Evolutionary conservation across 768 basidiomycete species (phyloP), one percentile per base, ranked within the genome.

Genomic region (Russula emetica): DNA sequence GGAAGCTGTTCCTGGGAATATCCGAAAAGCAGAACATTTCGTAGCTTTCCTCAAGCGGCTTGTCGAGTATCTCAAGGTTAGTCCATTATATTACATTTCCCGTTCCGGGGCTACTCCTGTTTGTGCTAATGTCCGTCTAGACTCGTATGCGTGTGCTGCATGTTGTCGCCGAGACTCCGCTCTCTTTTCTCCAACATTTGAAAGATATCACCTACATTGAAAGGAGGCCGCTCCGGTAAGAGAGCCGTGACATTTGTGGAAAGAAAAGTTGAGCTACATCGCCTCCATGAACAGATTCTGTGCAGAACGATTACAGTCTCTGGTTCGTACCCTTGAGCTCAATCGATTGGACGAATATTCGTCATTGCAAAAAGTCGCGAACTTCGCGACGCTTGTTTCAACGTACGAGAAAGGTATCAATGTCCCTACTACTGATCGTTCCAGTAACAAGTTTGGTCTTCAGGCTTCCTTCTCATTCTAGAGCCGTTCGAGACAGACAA

Each of bases 141-240:
- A 98, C 96, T 20, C 84, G 97, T 59, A 98, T 98, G 96, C 87
- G 97, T 55, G 97, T 99, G n/a, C 78, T 98, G 30, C 97, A 98
- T 73, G 97, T 99, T 64, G 97, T 99, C 16, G 97, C 97, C 20
- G 97, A 99, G 76, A 99, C 97, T 2, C 97, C 97, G 0, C 78
- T 91, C 30, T 98, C 96, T 2, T 99, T 99, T 75, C 77, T 99
- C 47, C 96, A 98, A 71, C 97, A 99, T 76, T 80, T 99, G 53
- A 98, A 97, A 76, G 97, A 99, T 69, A 98, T 98, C 66, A 98
- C 97, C 16, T 99, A 94, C 73, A 99, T 99, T 62, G 97, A 99
- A 73, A 81, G 91, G 61, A 79, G 95, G 66, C 97, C 97, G 13
- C 76, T 99, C 64, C 83, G 92, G 96, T 92, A 73, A 58, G 80